Conservation (phyloP, 2,329 filamentous ascomycete species). For the Akanthomyces uredinophilus region DNA sequence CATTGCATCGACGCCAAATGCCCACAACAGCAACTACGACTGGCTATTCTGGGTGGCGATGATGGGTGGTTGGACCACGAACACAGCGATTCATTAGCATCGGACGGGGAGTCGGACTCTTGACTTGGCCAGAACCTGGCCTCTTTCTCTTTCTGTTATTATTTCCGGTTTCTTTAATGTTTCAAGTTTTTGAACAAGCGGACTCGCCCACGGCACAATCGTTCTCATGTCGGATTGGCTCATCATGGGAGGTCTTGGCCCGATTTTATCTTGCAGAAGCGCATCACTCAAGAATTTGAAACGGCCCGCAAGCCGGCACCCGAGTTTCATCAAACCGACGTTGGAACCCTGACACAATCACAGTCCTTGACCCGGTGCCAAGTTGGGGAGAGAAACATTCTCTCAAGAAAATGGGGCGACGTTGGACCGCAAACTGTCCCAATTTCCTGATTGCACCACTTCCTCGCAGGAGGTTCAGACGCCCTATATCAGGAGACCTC, state of each 20-base stretch:
- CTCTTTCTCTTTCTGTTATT: constrained; percentile 18
- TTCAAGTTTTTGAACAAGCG: constrained; percentile 12
- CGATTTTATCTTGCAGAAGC: neutral
- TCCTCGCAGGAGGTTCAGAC: neutral
- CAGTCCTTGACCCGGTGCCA: neutral
- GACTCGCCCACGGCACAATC: constrained; percentile 8
- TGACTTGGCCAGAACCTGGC: constrained; percentile 26
- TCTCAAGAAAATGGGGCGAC: neutral
- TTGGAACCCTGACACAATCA: neutral
- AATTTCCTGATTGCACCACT: neutral
- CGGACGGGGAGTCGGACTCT: constrained; percentile 35
- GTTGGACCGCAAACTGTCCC: neutral
- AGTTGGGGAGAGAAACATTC: neutral
- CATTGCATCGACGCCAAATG: constrained; percentile 3
- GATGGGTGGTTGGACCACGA: constrained; percentile 18
- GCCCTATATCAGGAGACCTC: neutral
- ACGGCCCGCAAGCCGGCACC: neutral
- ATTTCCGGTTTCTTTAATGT: constrained; percentile 15
- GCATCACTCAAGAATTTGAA: neutral
- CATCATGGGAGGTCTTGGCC: neutral
- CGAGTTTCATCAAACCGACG: neutral
- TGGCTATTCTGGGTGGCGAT: neutral
- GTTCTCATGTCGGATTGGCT: neutral
- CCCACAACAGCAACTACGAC: neutral
- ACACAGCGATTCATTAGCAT: constrained; percentile 30